Percentiles rank a stretch among this genome's conserved stretches.
These are phyloP conservation scores for Cyclanthera cordifolia DNA, from an alignment of 306 rosid species.

Conservation along the genomic window DNA sequence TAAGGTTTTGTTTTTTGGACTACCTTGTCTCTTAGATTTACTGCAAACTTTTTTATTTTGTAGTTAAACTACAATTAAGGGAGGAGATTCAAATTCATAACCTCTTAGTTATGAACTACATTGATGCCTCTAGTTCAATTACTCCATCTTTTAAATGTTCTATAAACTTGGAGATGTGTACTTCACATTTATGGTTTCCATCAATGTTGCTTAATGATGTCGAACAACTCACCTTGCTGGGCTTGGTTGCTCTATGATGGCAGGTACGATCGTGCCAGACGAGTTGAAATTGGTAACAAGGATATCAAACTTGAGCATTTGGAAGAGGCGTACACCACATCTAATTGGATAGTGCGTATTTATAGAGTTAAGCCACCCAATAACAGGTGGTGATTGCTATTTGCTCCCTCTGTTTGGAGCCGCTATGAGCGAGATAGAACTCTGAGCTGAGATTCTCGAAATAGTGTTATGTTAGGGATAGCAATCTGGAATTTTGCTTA, in stretches of 20 bases:
- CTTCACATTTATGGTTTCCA: neutral
- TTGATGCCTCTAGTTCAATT: no score
- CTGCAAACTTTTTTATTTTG: neutral
- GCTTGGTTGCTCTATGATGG: neutral
- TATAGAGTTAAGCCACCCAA: conserved; percentile 98
- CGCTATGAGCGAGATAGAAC: neutral
- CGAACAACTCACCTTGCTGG: no score
- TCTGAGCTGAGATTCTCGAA: neutral
- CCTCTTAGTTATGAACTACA: no score
- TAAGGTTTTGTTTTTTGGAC: no score
- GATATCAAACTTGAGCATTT: conserved; percentile 84
- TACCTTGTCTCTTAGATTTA: neutral
- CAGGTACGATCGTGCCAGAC: conserved; percentile 95
- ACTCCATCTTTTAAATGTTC: no score
- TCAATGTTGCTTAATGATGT: no score
- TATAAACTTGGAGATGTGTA: neutral
- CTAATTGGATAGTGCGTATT: conserved; percentile 98
- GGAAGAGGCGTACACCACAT: conserved; percentile 97
- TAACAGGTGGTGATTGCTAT: conserved; percentile 62
- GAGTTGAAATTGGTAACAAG: conserved; percentile 96
- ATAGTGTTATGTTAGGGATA: conserved; percentile 7
- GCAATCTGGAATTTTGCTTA: conserved; percentile 14
- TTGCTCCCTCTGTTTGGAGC: neutral
- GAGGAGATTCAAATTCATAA: no score
- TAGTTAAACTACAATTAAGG: no score